A percentile compares a stretch with the other conserved stretches of the same genome.
phyloP scores from a whole-genome alignment of 768 basidiomycete genomes.

The Trametes cinnabarina region DNA sequence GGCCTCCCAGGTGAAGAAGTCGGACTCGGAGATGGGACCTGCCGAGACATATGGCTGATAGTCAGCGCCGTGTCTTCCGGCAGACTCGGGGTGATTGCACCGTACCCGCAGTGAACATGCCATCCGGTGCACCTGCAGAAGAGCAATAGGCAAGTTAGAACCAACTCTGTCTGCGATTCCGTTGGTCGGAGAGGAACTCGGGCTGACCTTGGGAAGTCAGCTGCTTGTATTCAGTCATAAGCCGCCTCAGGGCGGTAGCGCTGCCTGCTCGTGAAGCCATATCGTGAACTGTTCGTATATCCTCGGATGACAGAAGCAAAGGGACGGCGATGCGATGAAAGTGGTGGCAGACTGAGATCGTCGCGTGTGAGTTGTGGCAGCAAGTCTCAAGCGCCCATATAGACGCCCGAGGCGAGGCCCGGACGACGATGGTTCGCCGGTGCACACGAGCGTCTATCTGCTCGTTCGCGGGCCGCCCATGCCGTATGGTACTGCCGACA shows the following conservation, averaged over 20 bases:
- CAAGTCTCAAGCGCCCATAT: neutral
- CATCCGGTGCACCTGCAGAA: slow-evolving; percentile 74
- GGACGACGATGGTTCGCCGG: slow-evolving; percentile 10
- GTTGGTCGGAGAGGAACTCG: neutral
- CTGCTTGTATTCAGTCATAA: slow-evolving; percentile 94
- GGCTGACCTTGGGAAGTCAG: slow-evolving; percentile 69
- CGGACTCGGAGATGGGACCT: slow-evolving; percentile 89
- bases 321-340: neutral
- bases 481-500: neutral
- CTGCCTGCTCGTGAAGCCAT: slow-evolving; percentile 59
- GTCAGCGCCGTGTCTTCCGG: slow-evolving; percentile 14
- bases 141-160: neutral
- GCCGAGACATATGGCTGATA: slow-evolving; percentile 2
- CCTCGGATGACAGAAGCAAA: neutral
- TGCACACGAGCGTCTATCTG: neutral
- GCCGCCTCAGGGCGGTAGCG: slow-evolving; percentile 74
- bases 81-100: neutral
- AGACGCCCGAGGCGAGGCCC: slow-evolving; percentile 7
- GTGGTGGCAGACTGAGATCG: neutral
- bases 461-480: neutral
- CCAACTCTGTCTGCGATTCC: neutral
- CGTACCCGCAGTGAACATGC: slow-evolving; percentile 91
- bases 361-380: too few relatives aligned
- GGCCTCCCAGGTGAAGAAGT: slow-evolving; percentile 97
- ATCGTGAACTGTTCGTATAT: neutral